Evolutionary conservation across 1,139 yeast genomes (phyloP).

Genomic region (Debaryomyces singareniensis): DNA sequence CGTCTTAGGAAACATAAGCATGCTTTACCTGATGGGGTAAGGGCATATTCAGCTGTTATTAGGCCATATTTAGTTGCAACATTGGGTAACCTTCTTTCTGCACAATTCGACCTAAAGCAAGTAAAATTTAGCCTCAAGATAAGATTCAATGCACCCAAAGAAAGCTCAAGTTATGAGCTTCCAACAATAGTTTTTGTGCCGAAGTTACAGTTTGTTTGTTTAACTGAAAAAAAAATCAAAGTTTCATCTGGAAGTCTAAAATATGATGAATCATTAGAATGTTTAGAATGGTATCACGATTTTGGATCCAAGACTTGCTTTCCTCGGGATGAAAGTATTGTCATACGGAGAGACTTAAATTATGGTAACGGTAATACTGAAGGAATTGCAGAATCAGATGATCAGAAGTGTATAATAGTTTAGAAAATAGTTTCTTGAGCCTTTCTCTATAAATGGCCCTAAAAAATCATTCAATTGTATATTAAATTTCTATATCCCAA

Average conservation of each 20-base stretch:
- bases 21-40: slow-evolving; percentile 52
- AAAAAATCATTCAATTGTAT: too few species aligned
- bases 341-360: slow-evolving; percentile 3
- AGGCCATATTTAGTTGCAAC: slow-evolving; percentile 67
- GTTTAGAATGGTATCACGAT: slow-evolving; percentile 67
- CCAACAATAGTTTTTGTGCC: slow-evolving; percentile 69
- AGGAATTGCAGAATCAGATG: too few species aligned
- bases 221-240: slow-evolving; percentile 34
- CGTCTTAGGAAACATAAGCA: slow-evolving; percentile 23
- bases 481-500: too few species aligned
- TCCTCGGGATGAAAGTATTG: slow-evolving; percentile 1
- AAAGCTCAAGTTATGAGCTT: slow-evolving; percentile 4
- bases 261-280: slow-evolving; percentile 44
- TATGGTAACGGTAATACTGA: not conserved
- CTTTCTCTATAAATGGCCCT: not conserved
- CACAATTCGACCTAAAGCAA: slow-evolving; percentile 50
- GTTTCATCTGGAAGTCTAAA: slow-evolving; percentile 53
- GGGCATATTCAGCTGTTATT: slow-evolving; percentile 65
- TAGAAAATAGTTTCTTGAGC: too few species aligned
- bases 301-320: too few species aligned
- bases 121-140: slow-evolving; percentile 46
- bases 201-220: slow-evolving; percentile 55
- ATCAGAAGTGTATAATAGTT: too few species aligned
- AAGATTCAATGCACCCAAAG: slow-evolving; percentile 11
- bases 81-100: slow-evolving; percentile 43